Conservation (phyloP, 176 grass and related monocot genomes). For the Eremochloa ophiuroides region DNA sequence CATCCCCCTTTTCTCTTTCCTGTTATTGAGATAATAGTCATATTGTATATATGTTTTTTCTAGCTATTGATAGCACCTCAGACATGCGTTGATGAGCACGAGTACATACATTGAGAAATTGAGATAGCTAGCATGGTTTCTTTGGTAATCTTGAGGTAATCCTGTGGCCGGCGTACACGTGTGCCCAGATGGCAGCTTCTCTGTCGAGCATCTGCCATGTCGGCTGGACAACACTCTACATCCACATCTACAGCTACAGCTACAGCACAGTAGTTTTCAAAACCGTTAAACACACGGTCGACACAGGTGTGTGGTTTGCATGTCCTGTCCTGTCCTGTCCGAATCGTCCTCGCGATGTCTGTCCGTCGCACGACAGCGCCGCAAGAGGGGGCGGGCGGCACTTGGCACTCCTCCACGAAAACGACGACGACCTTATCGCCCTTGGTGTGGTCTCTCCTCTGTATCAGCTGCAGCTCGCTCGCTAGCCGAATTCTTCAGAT, state of each 20-base stretch:
- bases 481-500: no score
- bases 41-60: background rate
- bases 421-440: background rate
- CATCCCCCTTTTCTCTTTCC: no score
- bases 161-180: background rate
- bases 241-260: background rate
- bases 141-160: background rate
- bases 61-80: background rate
- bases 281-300: background rate
- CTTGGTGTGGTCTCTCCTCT: no score
- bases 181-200: background rate
- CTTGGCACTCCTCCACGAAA: background rate
- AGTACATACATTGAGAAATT: no score
- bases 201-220: background rate
- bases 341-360: background rate
- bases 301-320: slow-evolving; percentile 24
- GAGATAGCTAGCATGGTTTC: background rate
- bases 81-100: no score
- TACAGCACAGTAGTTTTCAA: background rate
- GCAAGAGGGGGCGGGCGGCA: background rate
- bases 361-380: background rate
- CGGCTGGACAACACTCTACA: background rate
- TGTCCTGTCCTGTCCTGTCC: background rate
- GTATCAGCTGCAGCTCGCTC: no score
- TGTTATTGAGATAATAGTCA: background rate